Evolutionary conservation across 441 rosid genomes (phyloP).

Genomic region (Populus trichocarpa): DNA sequence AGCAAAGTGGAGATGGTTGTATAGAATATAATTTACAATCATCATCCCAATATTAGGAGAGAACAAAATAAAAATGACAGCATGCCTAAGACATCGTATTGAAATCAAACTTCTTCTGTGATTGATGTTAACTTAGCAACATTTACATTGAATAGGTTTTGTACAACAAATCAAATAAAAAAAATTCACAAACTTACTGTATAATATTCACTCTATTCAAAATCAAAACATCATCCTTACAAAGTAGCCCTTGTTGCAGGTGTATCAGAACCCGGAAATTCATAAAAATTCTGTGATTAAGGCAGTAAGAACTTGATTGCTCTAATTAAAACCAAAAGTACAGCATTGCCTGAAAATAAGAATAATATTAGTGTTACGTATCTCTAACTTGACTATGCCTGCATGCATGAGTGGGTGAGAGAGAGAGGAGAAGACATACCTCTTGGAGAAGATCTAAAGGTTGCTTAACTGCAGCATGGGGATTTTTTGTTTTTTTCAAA

Average conservation of each 20-base stretch:
- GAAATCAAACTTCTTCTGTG: background rate
- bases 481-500: conserved; percentile 29
- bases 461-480: conserved; percentile 27
- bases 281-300: background rate
- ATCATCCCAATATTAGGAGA: background rate
- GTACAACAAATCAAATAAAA: background rate
- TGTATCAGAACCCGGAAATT: background rate
- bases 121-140: background rate
- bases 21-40: background rate
- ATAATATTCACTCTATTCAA: background rate
- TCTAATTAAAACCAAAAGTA: conserved; percentile 66
- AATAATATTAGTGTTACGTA: conserved; percentile 1
- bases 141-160: background rate
- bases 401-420: background rate
- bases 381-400: background rate
- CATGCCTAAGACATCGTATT: background rate
- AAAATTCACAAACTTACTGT: background rate
- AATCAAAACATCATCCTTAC: background rate
- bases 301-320: background rate
- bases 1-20: background rate
- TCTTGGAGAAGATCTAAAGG: conserved; percentile 37
- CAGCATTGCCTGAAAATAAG: conserved; percentile 65
- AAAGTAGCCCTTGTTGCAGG: conserved; percentile 1
- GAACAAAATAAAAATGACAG: background rate
- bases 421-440: conserved; percentile 31